Evolutionary conservation across 495 filamentous ascomycete genomes (phyloP), one percentile per base, ranked within the genome.

Genomic region (Penicillium verhagenii): DNA sequence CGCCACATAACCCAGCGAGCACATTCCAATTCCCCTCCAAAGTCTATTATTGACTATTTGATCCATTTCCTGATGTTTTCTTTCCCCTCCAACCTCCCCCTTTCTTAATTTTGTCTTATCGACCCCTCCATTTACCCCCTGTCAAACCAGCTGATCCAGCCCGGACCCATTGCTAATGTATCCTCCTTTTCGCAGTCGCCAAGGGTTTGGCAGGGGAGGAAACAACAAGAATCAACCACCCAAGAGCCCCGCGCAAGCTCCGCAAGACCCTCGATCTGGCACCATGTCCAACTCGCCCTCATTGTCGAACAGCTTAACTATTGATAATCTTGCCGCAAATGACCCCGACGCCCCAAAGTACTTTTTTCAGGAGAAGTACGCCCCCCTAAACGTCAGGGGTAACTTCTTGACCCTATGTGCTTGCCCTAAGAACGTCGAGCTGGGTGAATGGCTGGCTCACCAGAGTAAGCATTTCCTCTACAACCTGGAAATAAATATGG

Each of bases 371-470:
- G 84, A 92, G 54, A 82, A 87, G 59, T 89, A 92, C 65, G 85
- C 88, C 39, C 87, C 86, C 60, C 81, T 96, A 57, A 93, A 95
- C 53, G 92, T 96, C 57, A 95, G 90, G 72, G 92, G 92, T 40
- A 97, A 96, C 72, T 96, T 96, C 68, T 90, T 95, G 88, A 96
- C 92, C 19, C 73, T 97, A 39, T 93, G 91, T 60, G 89, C 89
- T 47, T 88, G 89, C 65, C 92, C 92, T 8, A 89, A 89, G 69
- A 87, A 90, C 47, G 87, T 96, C 24, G 92, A 96, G 67, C 80
- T 89, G 55, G 92, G 91, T 28, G 92, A 97, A 65, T 97, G 92
- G 92, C 75, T 96, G 55, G 91, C 92, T 50, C 92, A 96, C 72
- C 92, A 96, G 82, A 87, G 92, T 95, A 77, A 72, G 78, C 64